Base-by-base conservation (phyloP, 495 filamentous ascomycete species). In the Xylaria palmicola region DNA sequence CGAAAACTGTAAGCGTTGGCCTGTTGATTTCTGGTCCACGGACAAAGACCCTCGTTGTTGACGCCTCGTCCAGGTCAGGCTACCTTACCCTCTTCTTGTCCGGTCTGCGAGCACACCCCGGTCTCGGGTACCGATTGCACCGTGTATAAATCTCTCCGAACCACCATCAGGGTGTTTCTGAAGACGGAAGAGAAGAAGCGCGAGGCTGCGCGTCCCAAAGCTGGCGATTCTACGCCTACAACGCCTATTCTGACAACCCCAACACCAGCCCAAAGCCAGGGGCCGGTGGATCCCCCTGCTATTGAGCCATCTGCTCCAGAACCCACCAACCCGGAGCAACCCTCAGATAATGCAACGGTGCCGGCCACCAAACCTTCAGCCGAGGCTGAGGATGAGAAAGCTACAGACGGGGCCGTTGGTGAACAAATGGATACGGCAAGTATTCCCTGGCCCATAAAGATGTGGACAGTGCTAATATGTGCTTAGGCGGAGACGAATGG, bases 81-180 rank as follows among this genome's bases (percentile, higher is more conserved):
- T 8, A 88, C 86, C 29, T 80, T 96, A 17, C 85, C 89, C 15
- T 84, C 89, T 20, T 86, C 88, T 34, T 99, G 94, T 64, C 93
- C 94, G 3, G 89, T 97, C 55, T 99, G 94, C 83, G 88, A 91
- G 47, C 94, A 99, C 67, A 84, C 85, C 22, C 94, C 94, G 0
- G 81, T 98, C 29, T 88, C 90, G 6, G 83, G 86, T 15, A 90
- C 92, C 60, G 87, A 93, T 63, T 97, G 92, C 80, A 93, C 88
- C 63, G 85, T 92, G 6, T 90, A 96, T 72, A 97, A 94, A 72
- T 84, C 87, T 30, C 80, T 98, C 13, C 86, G 94, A 57, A 91
- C 87, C 2, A 98, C 94, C 1, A 87, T 97, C 52, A 88, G 88
- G 63, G 91, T 92, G 2, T 98, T 95, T 66, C 75, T 99, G 24